Conservation (phyloP, 371 early-diverging fungal genomes). For the Lichtheimia hyalospora region DNA sequence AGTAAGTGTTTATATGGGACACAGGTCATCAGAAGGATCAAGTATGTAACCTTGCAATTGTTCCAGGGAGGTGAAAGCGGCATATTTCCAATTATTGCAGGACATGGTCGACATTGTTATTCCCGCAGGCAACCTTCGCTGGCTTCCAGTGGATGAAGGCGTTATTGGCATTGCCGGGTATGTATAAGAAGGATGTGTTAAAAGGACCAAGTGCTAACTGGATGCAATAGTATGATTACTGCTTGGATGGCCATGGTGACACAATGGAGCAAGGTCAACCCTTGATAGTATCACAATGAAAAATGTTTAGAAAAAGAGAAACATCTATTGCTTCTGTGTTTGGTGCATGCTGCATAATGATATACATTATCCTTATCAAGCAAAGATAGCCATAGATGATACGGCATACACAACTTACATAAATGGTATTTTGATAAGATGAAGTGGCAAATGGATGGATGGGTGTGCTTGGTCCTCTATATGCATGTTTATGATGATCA, state of each 20-base stretch:
- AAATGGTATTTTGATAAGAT: slow-evolving; percentile 34
- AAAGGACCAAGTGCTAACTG: neutral
- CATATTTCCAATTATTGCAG: slow-evolving; percentile 52
- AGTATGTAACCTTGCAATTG: neutral
- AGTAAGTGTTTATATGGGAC: slow-evolving; percentile 19
- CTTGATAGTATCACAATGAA: neutral
- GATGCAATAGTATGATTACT: slow-evolving; percentile 39
- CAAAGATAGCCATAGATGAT: too few relatives aligned
- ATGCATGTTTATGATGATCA: too few relatives aligned
- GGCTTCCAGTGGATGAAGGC: slow-evolving; percentile 57
- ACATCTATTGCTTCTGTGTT: too few relatives aligned
- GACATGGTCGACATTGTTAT: slow-evolving; percentile 62
- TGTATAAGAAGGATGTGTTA: slow-evolving; percentile 6
- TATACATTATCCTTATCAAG: too few relatives aligned
- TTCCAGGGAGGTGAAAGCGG: slow-evolving; percentile 36
- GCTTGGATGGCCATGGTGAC: slow-evolving; percentile 48
- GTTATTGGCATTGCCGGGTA: slow-evolving; percentile 65
- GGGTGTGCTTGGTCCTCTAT: neutral
- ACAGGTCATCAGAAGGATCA: neutral
- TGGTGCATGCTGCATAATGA: too few relatives aligned
- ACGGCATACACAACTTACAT: too few relatives aligned
- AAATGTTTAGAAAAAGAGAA: too few relatives aligned
- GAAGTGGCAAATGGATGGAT: slow-evolving; percentile 11
- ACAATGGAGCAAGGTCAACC: slow-evolving; percentile 45
- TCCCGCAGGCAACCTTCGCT: slow-evolving; percentile 55